These are phyloP conservation scores for Pterocarpus macrocarpus DNA, from an alignment of 306 rosid genomes.

Conservation along the genomic window DNA sequence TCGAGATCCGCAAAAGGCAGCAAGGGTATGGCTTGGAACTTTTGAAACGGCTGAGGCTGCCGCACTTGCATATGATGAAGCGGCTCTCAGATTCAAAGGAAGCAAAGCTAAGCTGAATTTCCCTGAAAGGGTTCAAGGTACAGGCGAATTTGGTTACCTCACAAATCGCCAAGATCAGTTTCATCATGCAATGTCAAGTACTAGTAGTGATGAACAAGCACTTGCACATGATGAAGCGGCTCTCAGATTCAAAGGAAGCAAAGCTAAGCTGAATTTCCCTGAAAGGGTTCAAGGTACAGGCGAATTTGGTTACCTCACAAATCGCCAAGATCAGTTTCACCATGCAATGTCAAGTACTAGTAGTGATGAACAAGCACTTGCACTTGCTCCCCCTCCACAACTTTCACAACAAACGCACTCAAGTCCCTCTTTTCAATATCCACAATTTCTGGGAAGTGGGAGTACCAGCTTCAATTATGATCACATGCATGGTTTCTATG, in stretches of 20 bases:
- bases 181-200: background rate
- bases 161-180: constrained; percentile 35
- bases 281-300: constrained; percentile 69
- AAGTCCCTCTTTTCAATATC: constrained; percentile 32
- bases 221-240: constrained; percentile 74
- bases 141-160: constrained; percentile 45
- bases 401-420: constrained; percentile 48
- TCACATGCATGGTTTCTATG: constrained; percentile 33
- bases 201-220: too few species aligned
- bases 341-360: too few species aligned
- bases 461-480: constrained; percentile 31
- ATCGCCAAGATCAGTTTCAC: constrained; percentile 3
- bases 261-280: constrained; percentile 91
- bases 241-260: constrained; percentile 89
- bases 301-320: constrained; percentile 50
- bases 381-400: constrained; percentile 7
- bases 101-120: constrained; percentile 93
- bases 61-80: constrained; percentile 83
- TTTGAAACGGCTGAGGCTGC: constrained; percentile 89
- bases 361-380: too few species aligned
- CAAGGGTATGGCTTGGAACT: constrained; percentile 91
- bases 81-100: constrained; percentile 91
- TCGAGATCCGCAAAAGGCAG: constrained; percentile 85
- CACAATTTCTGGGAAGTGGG: constrained; percentile 27
- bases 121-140: constrained; percentile 77